Evolutionary conservation across 2,329 filamentous ascomycete genomes (phyloP).

Genomic region (Calonectria naviculata): DNA sequence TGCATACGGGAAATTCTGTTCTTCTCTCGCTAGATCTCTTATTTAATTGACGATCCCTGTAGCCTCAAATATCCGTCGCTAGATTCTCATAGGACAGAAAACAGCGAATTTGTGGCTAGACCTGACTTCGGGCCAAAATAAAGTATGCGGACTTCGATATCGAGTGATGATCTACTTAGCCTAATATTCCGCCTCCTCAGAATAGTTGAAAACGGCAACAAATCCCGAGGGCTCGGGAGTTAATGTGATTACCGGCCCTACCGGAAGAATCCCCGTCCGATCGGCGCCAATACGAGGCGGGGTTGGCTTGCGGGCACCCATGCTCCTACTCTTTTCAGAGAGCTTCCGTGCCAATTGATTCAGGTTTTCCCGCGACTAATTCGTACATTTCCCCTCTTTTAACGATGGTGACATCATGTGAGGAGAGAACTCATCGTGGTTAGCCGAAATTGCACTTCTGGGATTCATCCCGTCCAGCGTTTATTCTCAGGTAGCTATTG

Average conservation of each 20-base stretch:
- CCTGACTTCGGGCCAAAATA: not conserved
- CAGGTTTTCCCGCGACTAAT: not conserved
- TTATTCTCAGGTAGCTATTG: no score
- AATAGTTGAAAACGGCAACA: not conserved
- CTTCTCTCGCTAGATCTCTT: not conserved
- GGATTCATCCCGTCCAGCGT: no score
- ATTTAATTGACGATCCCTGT: not conserved
- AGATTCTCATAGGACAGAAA: not conserved
- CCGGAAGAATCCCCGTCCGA: not conserved
- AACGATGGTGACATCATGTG: not conserved
- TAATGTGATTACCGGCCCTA: not conserved
- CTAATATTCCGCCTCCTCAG: not conserved
- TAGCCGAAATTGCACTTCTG: no score
- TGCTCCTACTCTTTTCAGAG: not conserved
- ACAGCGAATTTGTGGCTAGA: not conserved
- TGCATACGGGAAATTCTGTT: not conserved
- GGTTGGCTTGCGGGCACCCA: not conserved
- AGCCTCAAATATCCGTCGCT: not conserved
- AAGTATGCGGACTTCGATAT: not conserved
- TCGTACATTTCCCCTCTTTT: not conserved
- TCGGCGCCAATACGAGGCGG: not conserved
- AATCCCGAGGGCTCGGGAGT: not conserved
- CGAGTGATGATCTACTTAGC: not conserved
- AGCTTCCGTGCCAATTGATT: not conserved
- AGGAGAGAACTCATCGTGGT: not conserved